phyloP scores from a whole-genome alignment of 2,329 filamentous ascomycete species.

The Proliferodiscus dingleyae region DNA sequence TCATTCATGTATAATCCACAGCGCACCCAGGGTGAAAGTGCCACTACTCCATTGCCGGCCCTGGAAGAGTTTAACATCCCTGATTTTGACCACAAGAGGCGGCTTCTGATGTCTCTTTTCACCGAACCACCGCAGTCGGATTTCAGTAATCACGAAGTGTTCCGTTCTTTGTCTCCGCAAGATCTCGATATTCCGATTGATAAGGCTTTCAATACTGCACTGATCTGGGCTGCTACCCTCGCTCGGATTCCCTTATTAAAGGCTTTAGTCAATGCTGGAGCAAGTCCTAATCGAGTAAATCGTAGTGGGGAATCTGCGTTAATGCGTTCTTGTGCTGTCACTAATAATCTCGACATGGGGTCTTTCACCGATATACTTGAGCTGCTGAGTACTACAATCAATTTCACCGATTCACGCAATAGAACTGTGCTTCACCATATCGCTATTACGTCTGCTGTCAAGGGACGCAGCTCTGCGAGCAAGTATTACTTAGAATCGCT shows the following conservation, averaged over 20 bases:
- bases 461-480: conserved; percentile 84
- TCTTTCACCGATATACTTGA: conserved; percentile 90
- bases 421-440: conserved; percentile 95
- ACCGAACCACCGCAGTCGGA: conserved; percentile 68
- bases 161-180: conserved; percentile 67
- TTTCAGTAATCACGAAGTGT: conserved; percentile 67
- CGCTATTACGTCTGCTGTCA: conserved; percentile 90
- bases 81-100: conserved; percentile 74
- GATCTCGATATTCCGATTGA: conserved; percentile 94
- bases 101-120: conserved; percentile 76
- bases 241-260: conserved; percentile 79
- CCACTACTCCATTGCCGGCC: conserved; percentile 58
- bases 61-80: conserved; percentile 56
- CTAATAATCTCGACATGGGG: conserved; percentile 87
- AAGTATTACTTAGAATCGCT: conserved; percentile 95
- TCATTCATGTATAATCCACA: conserved; percentile 62
- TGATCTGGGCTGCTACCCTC: conserved; percentile 95
- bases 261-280: conserved; percentile 75
- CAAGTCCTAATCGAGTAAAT: conserved; percentile 84
- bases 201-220: conserved; percentile 77
- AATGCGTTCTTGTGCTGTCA: conserved; percentile 87
- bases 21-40: conserved; percentile 45
- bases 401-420: conserved; percentile 82
- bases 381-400: conserved; percentile 82
- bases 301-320: conserved; percentile 85